Percentiles rank a stretch among this genome's conserved stretches.
phyloP scores from a whole-genome alignment of 2,329 filamentous ascomycete species.

The Alternaria burnsii region DNA sequence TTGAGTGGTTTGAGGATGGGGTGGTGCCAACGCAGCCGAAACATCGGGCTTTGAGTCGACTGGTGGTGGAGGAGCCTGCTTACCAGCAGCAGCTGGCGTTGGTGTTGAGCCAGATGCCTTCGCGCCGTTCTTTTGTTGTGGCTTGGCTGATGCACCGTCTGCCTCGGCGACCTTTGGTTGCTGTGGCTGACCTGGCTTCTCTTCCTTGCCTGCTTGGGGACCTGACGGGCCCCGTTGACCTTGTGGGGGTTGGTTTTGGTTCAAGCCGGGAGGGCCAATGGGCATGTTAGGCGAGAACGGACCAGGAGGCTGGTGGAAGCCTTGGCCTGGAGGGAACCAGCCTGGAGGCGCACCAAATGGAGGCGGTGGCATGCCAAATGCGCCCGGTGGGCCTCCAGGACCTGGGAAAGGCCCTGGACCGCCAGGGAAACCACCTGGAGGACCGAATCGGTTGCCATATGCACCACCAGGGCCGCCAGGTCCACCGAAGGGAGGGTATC shows the following conservation, averaged over 20 bases:
- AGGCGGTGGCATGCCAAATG: slow-evolving; percentile 73
- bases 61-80: slow-evolving; percentile 68
- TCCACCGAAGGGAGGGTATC: slow-evolving; percentile 52
- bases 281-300: slow-evolving; percentile 69
- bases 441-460: slow-evolving; percentile 57
- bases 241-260: slow-evolving; percentile 51
- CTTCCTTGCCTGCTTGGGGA: slow-evolving; percentile 38
- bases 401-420: slow-evolving; percentile 58
- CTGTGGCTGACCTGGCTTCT: slow-evolving; percentile 32
- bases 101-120: slow-evolving; percentile 47
- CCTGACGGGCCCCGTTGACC: slow-evolving; percentile 48
- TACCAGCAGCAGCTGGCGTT: slow-evolving; percentile 54
- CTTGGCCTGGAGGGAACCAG: slow-evolving; percentile 81
- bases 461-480: slow-evolving; percentile 49
- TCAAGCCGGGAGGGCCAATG: slow-evolving; percentile 64
- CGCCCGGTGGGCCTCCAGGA: slow-evolving; percentile 53
- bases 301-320: slow-evolving; percentile 74
- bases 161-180: slow-evolving; percentile 55
- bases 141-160: slow-evolving; percentile 54
- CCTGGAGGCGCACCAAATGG: slow-evolving; percentile 74
- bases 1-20: slow-evolving; percentile 50
- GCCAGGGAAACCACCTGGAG: slow-evolving; percentile 56
- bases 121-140: slow-evolving; percentile 63
- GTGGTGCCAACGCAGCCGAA: slow-evolving; percentile 64
- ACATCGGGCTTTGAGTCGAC: slow-evolving; percentile 73